These are phyloP conservation scores for Malus sylvestris DNA, from an alignment of 306 rosid species.

Conservation along the genomic window DNA sequence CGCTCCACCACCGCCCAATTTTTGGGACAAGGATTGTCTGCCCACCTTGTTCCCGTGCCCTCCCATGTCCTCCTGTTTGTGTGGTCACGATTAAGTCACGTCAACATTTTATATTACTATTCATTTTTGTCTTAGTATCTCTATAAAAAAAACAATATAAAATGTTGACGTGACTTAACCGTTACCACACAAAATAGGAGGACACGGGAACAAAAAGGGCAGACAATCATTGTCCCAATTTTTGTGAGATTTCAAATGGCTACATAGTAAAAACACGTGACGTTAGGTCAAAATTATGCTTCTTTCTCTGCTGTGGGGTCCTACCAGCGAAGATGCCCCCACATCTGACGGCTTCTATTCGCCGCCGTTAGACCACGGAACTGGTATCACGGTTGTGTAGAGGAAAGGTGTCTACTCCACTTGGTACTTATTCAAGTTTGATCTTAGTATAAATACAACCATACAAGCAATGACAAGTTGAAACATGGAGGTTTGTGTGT, in stretches of 20 bases:
- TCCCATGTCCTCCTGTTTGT: no score
- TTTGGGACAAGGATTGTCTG: no score
- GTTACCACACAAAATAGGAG: no score
- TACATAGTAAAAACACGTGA: not conserved
- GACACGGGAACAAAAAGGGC: no score
- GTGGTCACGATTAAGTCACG: no score
- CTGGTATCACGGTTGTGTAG: not conserved
- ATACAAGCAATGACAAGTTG: not conserved
- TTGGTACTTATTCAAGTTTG: not conserved
- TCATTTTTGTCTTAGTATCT: no score
- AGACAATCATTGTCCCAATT: not conserved
- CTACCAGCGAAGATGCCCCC: not conserved
- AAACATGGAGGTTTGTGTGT: no score
- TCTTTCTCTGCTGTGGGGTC: not conserved
- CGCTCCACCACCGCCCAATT: constrained; percentile 18
- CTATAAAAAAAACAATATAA: no score
- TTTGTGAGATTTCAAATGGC: not conserved
- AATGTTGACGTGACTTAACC: no score
- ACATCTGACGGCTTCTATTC: constrained; percentile 17
- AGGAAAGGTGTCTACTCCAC: not conserved
- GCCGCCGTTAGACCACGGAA: constrained; percentile 1
- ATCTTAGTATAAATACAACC: not conserved
- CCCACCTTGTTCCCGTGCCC: no score
- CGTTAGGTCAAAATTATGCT: not conserved
- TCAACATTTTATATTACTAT: no score